Conservation (phyloP, 805 yeast genomes). For the Candida cerambycidarum region DNA sequence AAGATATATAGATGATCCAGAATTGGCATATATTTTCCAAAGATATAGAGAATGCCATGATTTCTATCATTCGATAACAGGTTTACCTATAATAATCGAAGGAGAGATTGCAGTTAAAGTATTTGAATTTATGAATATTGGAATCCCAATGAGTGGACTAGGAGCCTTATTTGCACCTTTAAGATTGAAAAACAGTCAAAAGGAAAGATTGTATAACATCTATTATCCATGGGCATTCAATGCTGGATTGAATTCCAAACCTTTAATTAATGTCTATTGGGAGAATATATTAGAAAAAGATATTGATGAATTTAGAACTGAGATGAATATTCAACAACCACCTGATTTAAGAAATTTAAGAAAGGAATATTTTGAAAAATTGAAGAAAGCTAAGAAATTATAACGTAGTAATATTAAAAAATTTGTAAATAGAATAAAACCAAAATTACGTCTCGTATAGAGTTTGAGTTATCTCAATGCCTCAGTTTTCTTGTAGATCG, state of each 20-base stretch:
- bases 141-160: slow-evolving; percentile 92
- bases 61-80: slow-evolving; percentile 89
- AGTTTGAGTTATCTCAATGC: background rate
- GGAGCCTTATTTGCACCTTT: slow-evolving; percentile 91
- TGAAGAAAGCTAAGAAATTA: slow-evolving; percentile 16
- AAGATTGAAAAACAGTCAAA: slow-evolving; percentile 63
- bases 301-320: slow-evolving; percentile 66
- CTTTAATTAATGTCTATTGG: slow-evolving; percentile 90
- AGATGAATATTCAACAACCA: slow-evolving; percentile 74
- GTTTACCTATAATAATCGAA: slow-evolving; percentile 86
- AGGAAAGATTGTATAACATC: slow-evolving; percentile 59
- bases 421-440: background rate
- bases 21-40: slow-evolving; percentile 88
- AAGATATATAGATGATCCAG: slow-evolving; percentile 82
- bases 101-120: slow-evolving; percentile 96
- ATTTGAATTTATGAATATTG: slow-evolving; percentile 87
- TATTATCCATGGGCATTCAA: slow-evolving; percentile 87
- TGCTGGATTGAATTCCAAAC: slow-evolving; percentile 70
- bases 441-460: background rate
- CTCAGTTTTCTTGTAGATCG: background rate
- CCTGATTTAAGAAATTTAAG: slow-evolving; percentile 70
- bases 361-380: slow-evolving; percentile 35
- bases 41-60: slow-evolving; percentile 97
- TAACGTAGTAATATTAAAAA: no score
- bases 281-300: slow-evolving; percentile 75